Evolutionary conservation across 805 yeast genomes (phyloP).

Genomic region (Schizosaccharomyces lindneri): DNA sequence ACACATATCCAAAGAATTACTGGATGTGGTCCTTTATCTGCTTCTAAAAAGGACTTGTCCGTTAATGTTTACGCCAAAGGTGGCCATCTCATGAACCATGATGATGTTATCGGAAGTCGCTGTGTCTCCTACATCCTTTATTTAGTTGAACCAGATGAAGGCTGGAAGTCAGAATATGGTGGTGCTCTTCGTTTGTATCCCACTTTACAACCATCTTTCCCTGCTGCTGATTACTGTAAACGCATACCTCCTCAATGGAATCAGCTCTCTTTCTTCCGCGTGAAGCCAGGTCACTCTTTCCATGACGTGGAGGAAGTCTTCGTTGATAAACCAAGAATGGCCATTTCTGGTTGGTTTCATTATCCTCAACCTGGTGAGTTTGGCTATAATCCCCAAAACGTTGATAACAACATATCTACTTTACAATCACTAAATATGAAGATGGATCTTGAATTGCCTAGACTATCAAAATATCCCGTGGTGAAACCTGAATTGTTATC

Average conservation of each 20-base stretch:
- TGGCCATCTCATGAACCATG: conserved; percentile 84
- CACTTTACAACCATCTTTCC: conserved; percentile 70
- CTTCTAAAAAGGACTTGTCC: conserved; percentile 77
- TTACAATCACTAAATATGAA: conserved; percentile 31
- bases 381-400: conserved; percentile 54
- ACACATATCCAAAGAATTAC: conserved; percentile 54
- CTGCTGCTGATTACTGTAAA: conserved; percentile 45
- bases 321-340: conserved; percentile 69
- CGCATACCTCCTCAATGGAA: conserved; percentile 79
- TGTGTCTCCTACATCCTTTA: conserved; percentile 80
- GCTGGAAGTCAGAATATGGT: conserved; percentile 80
- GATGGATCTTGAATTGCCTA: neutral
- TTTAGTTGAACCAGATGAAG: conserved; percentile 70
- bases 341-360: conserved; percentile 97
- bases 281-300: conserved; percentile 86
- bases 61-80: conserved; percentile 78
- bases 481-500: neutral
- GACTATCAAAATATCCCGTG: neutral
- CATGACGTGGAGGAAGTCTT: conserved; percentile 96
- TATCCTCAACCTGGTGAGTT: conserved; percentile 83
- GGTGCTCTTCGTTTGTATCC: conserved; percentile 77
- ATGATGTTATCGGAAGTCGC: conserved; percentile 90
- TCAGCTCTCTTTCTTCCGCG: conserved; percentile 85
- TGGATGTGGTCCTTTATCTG: conserved; percentile 71
- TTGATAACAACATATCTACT: conserved; percentile 20